phyloP scores from a whole-genome alignment of 2,329 filamentous ascomycete species.

The Xylaria sp. region DNA sequence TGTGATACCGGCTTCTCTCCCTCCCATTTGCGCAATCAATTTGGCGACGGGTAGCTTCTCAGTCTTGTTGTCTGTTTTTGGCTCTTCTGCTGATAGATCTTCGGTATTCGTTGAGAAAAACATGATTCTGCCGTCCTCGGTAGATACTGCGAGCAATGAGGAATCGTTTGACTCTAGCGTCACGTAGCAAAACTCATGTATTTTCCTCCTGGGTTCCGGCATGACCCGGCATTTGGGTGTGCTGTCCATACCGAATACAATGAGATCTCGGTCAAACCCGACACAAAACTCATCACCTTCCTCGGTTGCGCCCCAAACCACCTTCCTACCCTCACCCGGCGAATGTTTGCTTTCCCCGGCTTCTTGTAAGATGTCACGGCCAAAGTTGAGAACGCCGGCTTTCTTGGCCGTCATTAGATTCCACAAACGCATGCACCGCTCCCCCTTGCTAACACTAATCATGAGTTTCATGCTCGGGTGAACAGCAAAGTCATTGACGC shows the following conservation, averaged over 20 bases:
- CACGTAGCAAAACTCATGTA: slow-evolving; percentile 84
- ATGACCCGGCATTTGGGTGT: slow-evolving; percentile 79
- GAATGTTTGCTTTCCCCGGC: slow-evolving; percentile 80
- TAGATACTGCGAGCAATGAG: slow-evolving; percentile 78
- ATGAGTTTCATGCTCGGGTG: slow-evolving; percentile 97
- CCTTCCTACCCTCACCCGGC: slow-evolving; percentile 82
- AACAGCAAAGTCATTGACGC: slow-evolving; percentile 93
- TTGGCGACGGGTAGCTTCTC: slow-evolving; percentile 65
- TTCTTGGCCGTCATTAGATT: slow-evolving; percentile 97
- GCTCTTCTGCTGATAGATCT: slow-evolving; percentile 54
- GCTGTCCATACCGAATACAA: slow-evolving; percentile 90
- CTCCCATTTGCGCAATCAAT: slow-evolving; percentile 81
- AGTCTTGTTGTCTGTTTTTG: slow-evolving; percentile 55
- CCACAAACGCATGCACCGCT: slow-evolving; percentile 93
- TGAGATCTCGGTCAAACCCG: slow-evolving; percentile 83
- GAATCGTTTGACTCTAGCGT: slow-evolving; percentile 60
- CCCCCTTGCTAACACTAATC: slow-evolving; percentile 89
- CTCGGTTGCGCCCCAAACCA: slow-evolving; percentile 79
- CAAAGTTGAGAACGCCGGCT: slow-evolving; percentile 90
- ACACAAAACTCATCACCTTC: slow-evolving; percentile 86
- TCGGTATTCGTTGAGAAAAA: slow-evolving; percentile 77
- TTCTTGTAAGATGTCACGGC: slow-evolving; percentile 74
- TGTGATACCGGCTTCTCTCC: slow-evolving; percentile 71
- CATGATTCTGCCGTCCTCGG: slow-evolving; percentile 87
- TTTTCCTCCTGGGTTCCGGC: slow-evolving; percentile 75